A percentile compares a stretch with the other conserved stretches of the same genome.
phyloP scores from a whole-genome alignment of 192 early-diverging fungal genomes.

The Mortierella claussenii region DNA sequence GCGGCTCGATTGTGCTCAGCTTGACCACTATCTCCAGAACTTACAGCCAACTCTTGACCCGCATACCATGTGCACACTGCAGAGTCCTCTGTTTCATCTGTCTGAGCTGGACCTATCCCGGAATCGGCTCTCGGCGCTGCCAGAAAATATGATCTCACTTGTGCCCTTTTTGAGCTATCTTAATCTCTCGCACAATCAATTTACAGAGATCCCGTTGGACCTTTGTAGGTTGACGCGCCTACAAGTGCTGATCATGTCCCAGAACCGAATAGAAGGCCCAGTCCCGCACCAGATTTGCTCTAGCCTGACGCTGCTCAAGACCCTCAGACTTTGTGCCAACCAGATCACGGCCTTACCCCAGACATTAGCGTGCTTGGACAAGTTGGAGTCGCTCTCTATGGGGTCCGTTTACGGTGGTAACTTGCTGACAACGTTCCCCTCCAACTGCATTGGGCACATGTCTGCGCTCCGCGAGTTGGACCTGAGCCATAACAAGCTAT shows the following conservation, averaged over 20 bases:
- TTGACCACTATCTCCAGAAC: slow-evolving; percentile 46
- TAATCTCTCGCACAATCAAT: slow-evolving; percentile 59
- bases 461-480: slow-evolving; percentile 58
- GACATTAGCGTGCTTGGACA: slow-evolving; percentile 44
- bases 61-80: slow-evolving; percentile 31
- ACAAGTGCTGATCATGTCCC: slow-evolving; percentile 58
- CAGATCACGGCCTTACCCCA: slow-evolving; percentile 52
- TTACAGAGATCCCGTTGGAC: slow-evolving; percentile 59
- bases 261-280: slow-evolving; percentile 58
- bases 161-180: slow-evolving; percentile 51
- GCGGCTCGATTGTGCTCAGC: slow-evolving; percentile 48
- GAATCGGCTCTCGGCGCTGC: slow-evolving; percentile 56
- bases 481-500: slow-evolving; percentile 61
- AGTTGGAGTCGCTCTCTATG: slow-evolving; percentile 57
- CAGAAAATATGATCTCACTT: slow-evolving; percentile 48
- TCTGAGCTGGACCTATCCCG: slow-evolving; percentile 65
- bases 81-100: slow-evolving; percentile 54
- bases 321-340: slow-evolving; percentile 56
- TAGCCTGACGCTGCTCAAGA: slow-evolving; percentile 51
- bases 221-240: slow-evolving; percentile 56
- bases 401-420: slow-evolving; percentile 67
- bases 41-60: slow-evolving; percentile 36
- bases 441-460: slow-evolving; percentile 56
- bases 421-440: slow-evolving; percentile 48
- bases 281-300: slow-evolving; percentile 53